Evolutionary conservation across 495 filamentous ascomycete genomes (phyloP), one percentile per base, ranked within the genome.

Genomic region (Halenospora varia): DNA sequence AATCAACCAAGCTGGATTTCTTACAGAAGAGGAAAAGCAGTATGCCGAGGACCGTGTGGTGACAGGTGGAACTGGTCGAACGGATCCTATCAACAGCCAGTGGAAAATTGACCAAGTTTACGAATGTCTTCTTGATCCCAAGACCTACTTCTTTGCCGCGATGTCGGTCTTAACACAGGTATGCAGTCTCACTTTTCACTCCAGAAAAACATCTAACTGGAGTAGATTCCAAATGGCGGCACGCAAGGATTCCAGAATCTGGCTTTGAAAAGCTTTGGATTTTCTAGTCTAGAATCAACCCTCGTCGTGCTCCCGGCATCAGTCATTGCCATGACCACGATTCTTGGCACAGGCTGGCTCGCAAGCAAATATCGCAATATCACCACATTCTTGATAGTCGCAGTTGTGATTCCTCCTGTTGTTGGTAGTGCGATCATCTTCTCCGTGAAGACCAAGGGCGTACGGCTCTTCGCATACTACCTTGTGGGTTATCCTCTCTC

Each of bases 1-100:
- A 59, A 87, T 88, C 59, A 68, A 86, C 53, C 87, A 88, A 62
- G 82, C 83, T 11, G 77, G 82, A 25, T 89, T 84, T 77, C 68
- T 90, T 17, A 85, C 73, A 15, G 76, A 81, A 47, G 74, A 83
- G 56, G 87, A 90, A 48, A 57, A 55, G 44, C 48, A 57, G 24
- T 61, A 54, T 39, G 56, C 80, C 0, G 65, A 56, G n/a, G 68
- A 75, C 29, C 65, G 72, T 3, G 66, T 71, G 9, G 67, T 72
- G 10, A 60, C 65, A 40, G 69, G 64, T 0, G 72, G 72, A n/a
- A 70, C 67, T 3, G 71, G 72, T 15, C 56, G 61, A 44, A 70
- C 64, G 11, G 67, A 70, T 25, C 50, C 53, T n/a, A 48, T 51
- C 18, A 67, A 72, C 0, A 64, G 62, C 11, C 54, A 44, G 15